Base-by-base conservation (phyloP, 257 asterid species). In the Coffea canephora region DNA sequence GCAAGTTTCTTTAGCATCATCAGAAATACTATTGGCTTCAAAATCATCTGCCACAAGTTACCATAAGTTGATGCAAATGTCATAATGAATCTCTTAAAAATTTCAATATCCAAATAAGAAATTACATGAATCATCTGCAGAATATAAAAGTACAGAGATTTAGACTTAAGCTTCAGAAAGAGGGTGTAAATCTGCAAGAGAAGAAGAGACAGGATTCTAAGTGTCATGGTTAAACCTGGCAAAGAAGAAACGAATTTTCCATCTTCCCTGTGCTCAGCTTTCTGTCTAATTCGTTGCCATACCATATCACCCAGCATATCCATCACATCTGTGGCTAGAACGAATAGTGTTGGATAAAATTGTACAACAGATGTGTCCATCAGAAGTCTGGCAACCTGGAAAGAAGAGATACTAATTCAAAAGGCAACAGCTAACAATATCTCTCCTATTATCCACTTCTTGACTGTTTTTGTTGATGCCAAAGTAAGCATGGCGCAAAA, bases 1-100 rank as follows among this genome's bases (percentile, higher is more conserved):
- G 92, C 98, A 91, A 77, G 94, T 94, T 86, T 92, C 98, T 89
- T 91, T 94, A 84, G 98, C 97, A 76, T 91, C 97, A 80, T 80
- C 80, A 82, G 88, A 86, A 69, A 92, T 86, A 66, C 85, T 90
- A 65, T 77, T 84, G 48, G 88, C 85, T 78, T 79, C 82, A 80
- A 94, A 92, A 82, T 90, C 82, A 77, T 87, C 98, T 94, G 93
- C 87, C 80, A 87, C 39, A 81, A 48, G 78, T 74, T 57, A 79
- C 45, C 72, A 50, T 75, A 66, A 73, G 69, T 73, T 67, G 23
- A 77, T 73, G 19, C 9, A 54, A 80, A 67, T 14, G 46, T 65
- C 19, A 36, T 36, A 45, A 50, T 34, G 4, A 73, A 39, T 66
- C 65, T 2, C 16, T 19, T 62, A 67, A 25, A 54, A 59, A 45